Evolutionary conservation across 2,329 filamentous ascomycete species (phyloP).

Genomic region (Beauveria caledonica): DNA sequence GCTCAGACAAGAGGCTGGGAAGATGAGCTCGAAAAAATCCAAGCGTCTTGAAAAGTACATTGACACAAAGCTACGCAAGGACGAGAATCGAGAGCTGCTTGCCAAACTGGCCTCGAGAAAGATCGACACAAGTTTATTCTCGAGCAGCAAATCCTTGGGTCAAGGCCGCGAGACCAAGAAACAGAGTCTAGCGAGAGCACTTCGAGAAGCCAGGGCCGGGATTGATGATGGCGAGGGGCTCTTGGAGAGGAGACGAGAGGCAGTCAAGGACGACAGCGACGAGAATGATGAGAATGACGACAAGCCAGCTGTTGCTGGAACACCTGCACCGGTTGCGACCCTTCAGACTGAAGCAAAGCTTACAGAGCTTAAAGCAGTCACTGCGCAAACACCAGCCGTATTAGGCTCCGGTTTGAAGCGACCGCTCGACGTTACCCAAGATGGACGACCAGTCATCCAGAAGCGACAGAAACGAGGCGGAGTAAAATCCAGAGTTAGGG

Average conservation of each 20-base stretch:
- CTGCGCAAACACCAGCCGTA: conserved; percentile 8
- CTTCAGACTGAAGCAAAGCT: conserved; percentile 5
- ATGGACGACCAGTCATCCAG: conserved; percentile 72
- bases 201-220: conserved; percentile 58
- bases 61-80: conserved; percentile 88
- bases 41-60: conserved; percentile 62
- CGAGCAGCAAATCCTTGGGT: conserved; percentile 70
- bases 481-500: conserved; percentile 46
- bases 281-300: conserved; percentile 22
- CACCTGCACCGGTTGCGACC: conserved; percentile 7
- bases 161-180: conserved; percentile 63
- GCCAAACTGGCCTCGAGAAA: conserved; percentile 72
- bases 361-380: not conserved
- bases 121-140: conserved; percentile 73
- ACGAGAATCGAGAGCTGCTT: conserved; percentile 78
- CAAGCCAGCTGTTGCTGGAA: conserved; percentile 7
- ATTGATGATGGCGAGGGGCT: conserved; percentile 48
- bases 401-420: conserved; percentile 79
- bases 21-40: conserved; percentile 57
- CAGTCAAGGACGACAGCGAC: conserved; percentile 19
- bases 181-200: conserved; percentile 54
- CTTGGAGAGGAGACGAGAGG: conserved; percentile 33
- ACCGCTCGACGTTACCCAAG: conserved; percentile 70
- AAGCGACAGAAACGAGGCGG: conserved; percentile 69
- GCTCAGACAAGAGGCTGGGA: conserved; percentile 40